These are phyloP conservation scores for Symbiotaphrina buchneri DNA, from an alignment of 495 filamentous ascomycete species.

Conservation along the genomic window DNA sequence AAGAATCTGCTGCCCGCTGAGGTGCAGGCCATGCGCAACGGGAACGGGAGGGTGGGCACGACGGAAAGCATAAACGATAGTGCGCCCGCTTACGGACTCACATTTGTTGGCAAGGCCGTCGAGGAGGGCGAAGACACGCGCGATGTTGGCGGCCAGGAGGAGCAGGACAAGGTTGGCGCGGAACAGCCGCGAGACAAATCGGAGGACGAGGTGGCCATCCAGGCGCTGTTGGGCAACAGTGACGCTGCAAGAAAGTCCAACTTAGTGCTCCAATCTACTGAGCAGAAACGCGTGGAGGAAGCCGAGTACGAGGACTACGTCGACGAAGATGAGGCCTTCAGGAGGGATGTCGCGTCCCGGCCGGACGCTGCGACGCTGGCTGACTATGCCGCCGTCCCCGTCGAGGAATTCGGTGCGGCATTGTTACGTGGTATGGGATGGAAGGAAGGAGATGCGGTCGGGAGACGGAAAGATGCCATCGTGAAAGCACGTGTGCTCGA, in stretches of 20 bases:
- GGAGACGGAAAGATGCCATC: slow-evolving; percentile 24
- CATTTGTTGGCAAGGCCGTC: slow-evolving; percentile 13
- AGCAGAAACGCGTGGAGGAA: slow-evolving; percentile 9
- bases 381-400: slow-evolving; percentile 70
- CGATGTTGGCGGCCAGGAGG: slow-evolving; percentile 8
- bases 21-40: slow-evolving; percentile 20
- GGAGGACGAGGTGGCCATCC: slow-evolving; percentile 59
- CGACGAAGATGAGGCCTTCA: slow-evolving; percentile 48
- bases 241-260: slow-evolving; percentile 25
- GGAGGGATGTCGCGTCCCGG: slow-evolving; percentile 39
- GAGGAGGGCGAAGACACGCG: slow-evolving; percentile 8
- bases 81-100: slow-evolving; percentile 21
- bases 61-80: slow-evolving; percentile 17
- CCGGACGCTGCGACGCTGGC: slow-evolving; percentile 57
- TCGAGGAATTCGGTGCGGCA: slow-evolving; percentile 84
- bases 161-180: slow-evolving; percentile 2
- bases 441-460: slow-evolving; percentile 62
- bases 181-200: slow-evolving; percentile 12
- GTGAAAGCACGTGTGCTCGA: slow-evolving; percentile 26
- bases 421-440: slow-evolving; percentile 83
- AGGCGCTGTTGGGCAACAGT: slow-evolving; percentile 46
- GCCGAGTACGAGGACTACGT: slow-evolving; percentile 11
- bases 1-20: slow-evolving; percentile 28
- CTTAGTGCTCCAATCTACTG: slow-evolving; percentile 30
- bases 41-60: slow-evolving; percentile 9